These are phyloP conservation scores for Protea cynaroides DNA, from an alignment of 164 flowering plant species.

Conservation along the genomic window DNA sequence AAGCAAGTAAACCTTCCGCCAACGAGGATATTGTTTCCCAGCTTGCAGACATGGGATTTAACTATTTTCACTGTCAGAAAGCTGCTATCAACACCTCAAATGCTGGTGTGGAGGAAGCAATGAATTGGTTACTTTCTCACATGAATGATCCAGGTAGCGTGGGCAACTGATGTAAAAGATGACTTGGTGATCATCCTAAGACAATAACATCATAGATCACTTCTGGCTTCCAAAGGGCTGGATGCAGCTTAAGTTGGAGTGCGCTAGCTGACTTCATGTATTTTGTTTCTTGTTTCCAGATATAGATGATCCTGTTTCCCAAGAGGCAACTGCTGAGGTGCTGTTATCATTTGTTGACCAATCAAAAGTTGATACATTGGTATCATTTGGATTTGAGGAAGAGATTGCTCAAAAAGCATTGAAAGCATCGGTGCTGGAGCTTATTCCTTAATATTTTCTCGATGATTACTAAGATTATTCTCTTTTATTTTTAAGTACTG, in stretches of 20 bases:
- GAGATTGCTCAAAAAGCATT: slow-evolving; percentile 74
- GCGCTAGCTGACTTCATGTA: background rate
- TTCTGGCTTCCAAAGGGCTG: background rate
- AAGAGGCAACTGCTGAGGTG: slow-evolving; percentile 23
- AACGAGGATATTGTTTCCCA: slow-evolving; percentile 79
- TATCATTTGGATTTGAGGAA: slow-evolving; percentile 88
- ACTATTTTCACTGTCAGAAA: slow-evolving; percentile 73
- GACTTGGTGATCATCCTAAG: background rate
- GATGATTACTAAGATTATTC: background rate
- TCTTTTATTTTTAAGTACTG: background rate
- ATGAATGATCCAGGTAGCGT: slow-evolving; percentile 89
- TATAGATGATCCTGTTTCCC: slow-evolving; percentile 70
- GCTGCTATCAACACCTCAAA: slow-evolving; percentile 87
- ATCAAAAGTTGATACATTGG: slow-evolving; percentile 62
- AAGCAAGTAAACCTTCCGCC: slow-evolving; percentile 37
- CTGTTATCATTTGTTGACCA: slow-evolving; percentile 46
- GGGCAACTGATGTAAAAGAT: background rate
- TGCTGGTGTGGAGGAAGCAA: slow-evolving; percentile 92
- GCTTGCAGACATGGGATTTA: slow-evolving; percentile 89
- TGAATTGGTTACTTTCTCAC: slow-evolving; percentile 97
- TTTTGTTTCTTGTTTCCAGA: slow-evolving; percentile 35
- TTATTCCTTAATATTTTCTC: background rate
- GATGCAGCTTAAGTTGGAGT: too few relatives aligned
- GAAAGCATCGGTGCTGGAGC: slow-evolving; percentile 63
- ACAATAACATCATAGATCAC: background rate